phyloP scores from a whole-genome alignment of 805 yeast species.

The Cyberlindnera nakhonratchasimensis region DNA sequence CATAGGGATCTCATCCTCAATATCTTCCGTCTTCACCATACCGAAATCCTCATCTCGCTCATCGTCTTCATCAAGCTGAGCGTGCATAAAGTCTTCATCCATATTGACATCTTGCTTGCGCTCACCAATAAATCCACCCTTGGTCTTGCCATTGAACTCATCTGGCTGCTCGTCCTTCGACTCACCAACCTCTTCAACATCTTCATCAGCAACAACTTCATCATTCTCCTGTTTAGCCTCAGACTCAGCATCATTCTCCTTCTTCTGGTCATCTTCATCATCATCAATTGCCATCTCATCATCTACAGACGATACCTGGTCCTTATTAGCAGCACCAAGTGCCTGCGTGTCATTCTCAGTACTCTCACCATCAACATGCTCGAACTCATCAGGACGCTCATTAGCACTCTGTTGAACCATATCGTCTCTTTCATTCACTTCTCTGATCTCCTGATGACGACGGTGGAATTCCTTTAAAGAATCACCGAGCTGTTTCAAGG shows the following conservation, averaged over 20 bases:
- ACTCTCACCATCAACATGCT: conserved; percentile 77
- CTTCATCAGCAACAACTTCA: conserved; percentile 25
- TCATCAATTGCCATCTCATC: conserved; percentile 83
- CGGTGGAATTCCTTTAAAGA: conserved; percentile 87
- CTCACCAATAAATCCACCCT: conserved; percentile 51
- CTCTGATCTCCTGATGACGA: conserved; percentile 82
- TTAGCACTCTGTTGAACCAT: conserved; percentile 49
- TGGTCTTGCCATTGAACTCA: conserved; percentile 46
- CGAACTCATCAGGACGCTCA: conserved; percentile 80
- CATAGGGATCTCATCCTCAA: conserved; percentile 34
- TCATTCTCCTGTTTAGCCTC: conserved; percentile 30
- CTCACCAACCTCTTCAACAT: conserved; percentile 30
- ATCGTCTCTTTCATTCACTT: conserved; percentile 51
- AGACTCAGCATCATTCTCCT: conserved; percentile 32
- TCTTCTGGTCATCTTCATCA: conserved; percentile 40
- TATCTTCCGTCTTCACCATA: conserved; percentile 22
- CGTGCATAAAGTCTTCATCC: conserved; percentile 33
- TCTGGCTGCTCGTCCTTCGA: conserved; percentile 35
- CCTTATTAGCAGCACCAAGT: conserved; percentile 81
- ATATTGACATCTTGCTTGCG: conserved; percentile 32
- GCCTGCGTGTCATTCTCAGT: conserved; percentile 86
- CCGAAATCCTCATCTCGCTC: conserved; percentile 17
- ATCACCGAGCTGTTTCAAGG: conserved; percentile 87
- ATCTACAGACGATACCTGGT: conserved; percentile 71
- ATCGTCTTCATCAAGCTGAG: conserved; percentile 28